Conservation (phyloP, 2,329 filamentous ascomycete species). For the Pleomassaria siparia region DNA sequence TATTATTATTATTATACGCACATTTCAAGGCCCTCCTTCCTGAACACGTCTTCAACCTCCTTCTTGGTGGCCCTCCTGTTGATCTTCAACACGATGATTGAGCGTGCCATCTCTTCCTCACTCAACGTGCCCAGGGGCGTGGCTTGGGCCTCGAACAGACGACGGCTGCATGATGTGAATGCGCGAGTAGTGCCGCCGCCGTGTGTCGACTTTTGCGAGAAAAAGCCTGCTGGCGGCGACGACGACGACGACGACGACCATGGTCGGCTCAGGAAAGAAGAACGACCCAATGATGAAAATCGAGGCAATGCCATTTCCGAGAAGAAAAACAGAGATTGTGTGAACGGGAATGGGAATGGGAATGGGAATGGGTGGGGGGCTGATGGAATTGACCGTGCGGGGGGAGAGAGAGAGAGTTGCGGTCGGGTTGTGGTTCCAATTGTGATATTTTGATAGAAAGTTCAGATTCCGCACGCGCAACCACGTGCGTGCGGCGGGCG, state of each 20-base stretch:
- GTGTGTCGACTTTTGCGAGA: neutral
- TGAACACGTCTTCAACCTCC: neutral
- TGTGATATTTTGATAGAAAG: too few relatives aligned
- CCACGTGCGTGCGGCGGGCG: too few relatives aligned
- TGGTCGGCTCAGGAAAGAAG: neutral
- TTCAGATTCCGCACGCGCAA: too few relatives aligned
- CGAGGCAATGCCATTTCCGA: neutral
- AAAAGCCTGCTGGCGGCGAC: neutral
- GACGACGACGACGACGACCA: too few relatives aligned
- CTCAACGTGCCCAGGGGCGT: too few relatives aligned
- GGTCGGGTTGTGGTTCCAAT: too few relatives aligned
- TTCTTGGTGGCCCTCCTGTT: neutral
- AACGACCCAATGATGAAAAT: constrained; percentile 4
- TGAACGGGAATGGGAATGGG: too few relatives aligned
- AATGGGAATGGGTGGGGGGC: neutral
- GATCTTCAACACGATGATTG: neutral
- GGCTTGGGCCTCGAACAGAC: neutral
- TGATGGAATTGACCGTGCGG: neutral
- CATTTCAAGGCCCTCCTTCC: neutral
- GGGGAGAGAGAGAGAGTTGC: too few relatives aligned
- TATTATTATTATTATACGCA: neutral
- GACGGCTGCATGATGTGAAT: neutral
- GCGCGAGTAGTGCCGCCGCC: neutral
- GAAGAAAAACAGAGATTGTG: neutral
- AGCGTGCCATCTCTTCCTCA: neutral